Percentiles rank a stretch among this genome's conserved stretches.
Conservation (phyloP, 2,329 filamentous ascomycete species). For the Phialophora expanda region DNA sequence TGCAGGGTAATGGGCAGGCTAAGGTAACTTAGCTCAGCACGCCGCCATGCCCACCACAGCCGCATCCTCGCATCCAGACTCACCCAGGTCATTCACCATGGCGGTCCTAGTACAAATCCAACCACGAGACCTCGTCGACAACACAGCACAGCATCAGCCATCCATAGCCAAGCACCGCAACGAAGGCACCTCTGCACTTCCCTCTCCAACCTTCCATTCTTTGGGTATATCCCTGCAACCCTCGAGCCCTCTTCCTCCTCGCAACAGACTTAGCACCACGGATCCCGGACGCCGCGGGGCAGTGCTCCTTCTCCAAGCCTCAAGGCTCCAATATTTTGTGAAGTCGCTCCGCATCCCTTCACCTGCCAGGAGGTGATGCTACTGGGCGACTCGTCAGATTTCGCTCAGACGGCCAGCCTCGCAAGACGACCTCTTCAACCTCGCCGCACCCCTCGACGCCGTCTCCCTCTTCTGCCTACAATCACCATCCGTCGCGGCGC, state of each 20-base stretch:
- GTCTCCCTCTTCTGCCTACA: background rate
- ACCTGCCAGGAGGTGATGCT: constrained; percentile 2
- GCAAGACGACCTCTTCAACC: constrained; percentile 5
- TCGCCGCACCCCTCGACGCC: background rate
- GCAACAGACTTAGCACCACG: background rate
- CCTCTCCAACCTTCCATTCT: background rate
- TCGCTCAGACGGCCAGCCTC: background rate
- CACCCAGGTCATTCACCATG: background rate
- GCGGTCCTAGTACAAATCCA: background rate
- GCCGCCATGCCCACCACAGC: background rate
- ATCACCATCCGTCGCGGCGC: background rate
- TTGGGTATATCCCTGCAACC: background rate
- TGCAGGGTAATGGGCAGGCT: background rate
- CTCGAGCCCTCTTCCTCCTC: background rate
- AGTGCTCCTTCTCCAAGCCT: constrained; percentile 1
- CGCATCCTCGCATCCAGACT: constrained; percentile 5
- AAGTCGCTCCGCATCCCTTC: background rate
- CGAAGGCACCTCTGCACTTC: background rate
- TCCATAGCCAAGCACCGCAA: constrained; percentile 1
- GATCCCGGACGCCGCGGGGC: background rate
- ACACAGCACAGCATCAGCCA: background rate
- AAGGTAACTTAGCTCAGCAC: background rate
- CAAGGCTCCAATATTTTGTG: constrained; percentile 7
- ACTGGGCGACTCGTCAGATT: constrained; percentile 2
- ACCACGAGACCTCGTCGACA: background rate